Base-by-base conservation (phyloP, 2,329 filamentous ascomycete genomes). In the Endoconidiophora laricicola region DNA sequence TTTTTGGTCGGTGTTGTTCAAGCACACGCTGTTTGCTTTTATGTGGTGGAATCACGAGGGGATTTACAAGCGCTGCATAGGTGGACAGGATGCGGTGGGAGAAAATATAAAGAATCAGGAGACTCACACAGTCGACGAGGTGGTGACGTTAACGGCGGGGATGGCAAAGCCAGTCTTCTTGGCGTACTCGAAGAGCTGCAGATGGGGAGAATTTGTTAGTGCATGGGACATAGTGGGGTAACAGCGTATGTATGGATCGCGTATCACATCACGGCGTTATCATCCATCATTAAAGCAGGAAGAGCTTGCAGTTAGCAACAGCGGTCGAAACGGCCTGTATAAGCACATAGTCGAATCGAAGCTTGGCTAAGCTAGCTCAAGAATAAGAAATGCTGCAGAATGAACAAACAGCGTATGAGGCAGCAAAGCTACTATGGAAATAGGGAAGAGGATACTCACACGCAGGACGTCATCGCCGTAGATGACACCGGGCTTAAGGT, bases 81-180 rank as follows among this genome's bases (percentile, higher is more conserved):
- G 12, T 33, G 12, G 26, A 33, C 26, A 33, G 12, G 26, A 33
- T 18, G 33, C 18, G 43, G 33, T 29, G 43, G 29, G 6, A 33
- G n/a, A n/a, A 45, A 29, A 24, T 9, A 24, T 1, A 33, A 24
- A 41, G 22, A 23, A 9, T 44, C 2, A 47, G 16, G 6, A 29
- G 42, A 53, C 51, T 53, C 38, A 53, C 51, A 64, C 66, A 48
- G 71, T 73, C 56, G 86, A 94, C 55, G 85, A 94, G 40, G 87
- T 94, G 60, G 90, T 96, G 63, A 94, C 85, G 71, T 96, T 95
- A 66, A 87, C 79, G 62, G 86, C 86, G 54, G 86, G 88, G 60
- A 95, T 86, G 61, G 88, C 88, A 63, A 87, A 94, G 57, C 82
- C 71, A 63, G 94, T 76, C 73, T 91, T 76, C 66, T 88, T 83